Evolutionary conservation across 192 early-diverging fungal genomes (phyloP).

Genomic region (Podila verticillata): DNA sequence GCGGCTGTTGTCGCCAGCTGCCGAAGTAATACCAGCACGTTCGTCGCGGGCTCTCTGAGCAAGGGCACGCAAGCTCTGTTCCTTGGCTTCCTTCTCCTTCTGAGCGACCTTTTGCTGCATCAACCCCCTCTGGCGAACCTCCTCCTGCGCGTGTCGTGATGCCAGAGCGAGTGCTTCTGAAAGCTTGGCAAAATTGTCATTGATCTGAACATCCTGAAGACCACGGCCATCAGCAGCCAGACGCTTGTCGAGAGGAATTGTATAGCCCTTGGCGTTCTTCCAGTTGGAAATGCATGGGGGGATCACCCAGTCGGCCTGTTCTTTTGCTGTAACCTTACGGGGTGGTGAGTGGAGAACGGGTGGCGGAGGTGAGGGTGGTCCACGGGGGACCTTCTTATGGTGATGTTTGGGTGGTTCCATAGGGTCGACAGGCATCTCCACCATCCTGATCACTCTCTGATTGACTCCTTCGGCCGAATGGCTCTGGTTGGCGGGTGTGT

Average conservation of each 20-base stretch:
- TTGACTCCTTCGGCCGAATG: constrained; percentile 76
- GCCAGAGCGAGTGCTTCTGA: constrained; percentile 94
- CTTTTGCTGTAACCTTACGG: constrained; percentile 93
- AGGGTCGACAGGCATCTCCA: constrained; percentile 95
- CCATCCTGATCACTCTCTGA: constrained; percentile 94
- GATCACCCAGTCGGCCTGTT: constrained; percentile 97
- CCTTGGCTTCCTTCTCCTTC: constrained; percentile 94
- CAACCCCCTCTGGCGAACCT: constrained; percentile 89
- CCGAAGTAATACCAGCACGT: constrained; percentile 48
- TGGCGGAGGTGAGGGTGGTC: constrained; percentile 91
- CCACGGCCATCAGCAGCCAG: constrained; percentile 97
- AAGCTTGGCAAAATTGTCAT: constrained; percentile 96
- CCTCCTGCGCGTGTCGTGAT: constrained; percentile 92
- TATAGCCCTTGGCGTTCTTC: constrained; percentile 99
- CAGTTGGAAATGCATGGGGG: constrained; percentile 99
- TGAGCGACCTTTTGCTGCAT: constrained; percentile 93
- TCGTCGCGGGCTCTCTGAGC: constrained; percentile 98
- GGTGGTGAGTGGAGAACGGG: constrained; percentile 99
- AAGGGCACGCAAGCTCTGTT: constrained; percentile 85
- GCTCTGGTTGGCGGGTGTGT: constrained; percentile 85
- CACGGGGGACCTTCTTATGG: constrained; percentile 89
- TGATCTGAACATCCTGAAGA: constrained; percentile 88
- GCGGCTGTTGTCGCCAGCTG: constrained; percentile 9
- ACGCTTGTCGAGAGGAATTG: constrained; percentile 98
- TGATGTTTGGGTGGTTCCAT: constrained; percentile 95